phyloP scores from a whole-genome alignment of 169 alveolate genomes.

The Plasmodium adleri region DNA sequence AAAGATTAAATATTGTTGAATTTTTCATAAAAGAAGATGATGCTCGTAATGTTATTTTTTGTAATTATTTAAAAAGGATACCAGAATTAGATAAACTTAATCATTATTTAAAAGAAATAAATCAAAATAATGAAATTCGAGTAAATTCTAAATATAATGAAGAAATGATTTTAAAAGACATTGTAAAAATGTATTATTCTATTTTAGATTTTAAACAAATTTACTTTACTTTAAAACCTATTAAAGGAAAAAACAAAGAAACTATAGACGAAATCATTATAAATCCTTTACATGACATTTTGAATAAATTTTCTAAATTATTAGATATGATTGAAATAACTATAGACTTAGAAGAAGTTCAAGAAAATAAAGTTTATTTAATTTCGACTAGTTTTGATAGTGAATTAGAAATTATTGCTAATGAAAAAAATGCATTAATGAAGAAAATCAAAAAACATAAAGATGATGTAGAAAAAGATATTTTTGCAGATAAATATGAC shows the following conservation, averaged over 20 bases:
- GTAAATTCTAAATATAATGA: constrained; percentile 56
- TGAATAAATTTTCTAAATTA: constrained; percentile 88
- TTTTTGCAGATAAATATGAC: constrained; percentile 79
- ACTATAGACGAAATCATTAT: constrained; percentile 78
- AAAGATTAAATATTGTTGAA: constrained; percentile 96
- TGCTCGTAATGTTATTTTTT: constrained; percentile 82
- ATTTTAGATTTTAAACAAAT: constrained; percentile 75
- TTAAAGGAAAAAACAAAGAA: constrained; percentile 81
- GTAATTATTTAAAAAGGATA: constrained; percentile 86
- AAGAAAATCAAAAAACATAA: constrained; percentile 90
- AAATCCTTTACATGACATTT: constrained; percentile 85
- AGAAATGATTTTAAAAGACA: constrained; percentile 79
- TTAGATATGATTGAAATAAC: constrained; percentile 93
- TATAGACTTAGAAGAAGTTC: constrained; percentile 93
- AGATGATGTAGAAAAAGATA: constrained; percentile 85
- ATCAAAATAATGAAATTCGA: constrained; percentile 73
- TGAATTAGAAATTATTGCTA: constrained; percentile 83
- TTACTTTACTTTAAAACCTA: constrained; percentile 75
- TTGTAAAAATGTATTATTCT: constrained; percentile 79
- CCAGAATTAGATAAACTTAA: constrained; percentile 88
- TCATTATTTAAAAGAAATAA: constrained; percentile 78
- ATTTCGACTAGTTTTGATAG: constrained; percentile 88
- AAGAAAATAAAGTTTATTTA: constrained; percentile 88
- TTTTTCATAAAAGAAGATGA: constrained; percentile 84
- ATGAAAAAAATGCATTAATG: constrained; percentile 83